A percentile compares a stretch with the other conserved stretches of the same genome.
Conservation (phyloP, 257 asterid species). For the Jaltomata sinuosa region DNA sequence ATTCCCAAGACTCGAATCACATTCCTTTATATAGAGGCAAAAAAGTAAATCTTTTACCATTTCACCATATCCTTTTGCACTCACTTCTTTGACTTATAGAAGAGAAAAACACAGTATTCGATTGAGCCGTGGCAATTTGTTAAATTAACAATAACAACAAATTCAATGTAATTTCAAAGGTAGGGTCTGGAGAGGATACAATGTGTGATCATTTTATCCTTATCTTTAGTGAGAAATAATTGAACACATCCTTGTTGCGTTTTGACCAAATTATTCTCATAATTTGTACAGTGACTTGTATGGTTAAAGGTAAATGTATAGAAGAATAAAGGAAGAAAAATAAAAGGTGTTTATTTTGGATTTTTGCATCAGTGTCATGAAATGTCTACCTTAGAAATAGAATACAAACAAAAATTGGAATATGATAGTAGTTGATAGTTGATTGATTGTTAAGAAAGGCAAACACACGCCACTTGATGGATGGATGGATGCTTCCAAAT, state of each 20-base stretch:
- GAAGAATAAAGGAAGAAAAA: background rate
- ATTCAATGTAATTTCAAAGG: too few species aligned
- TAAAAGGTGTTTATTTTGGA: background rate
- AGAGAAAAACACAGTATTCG: background rate
- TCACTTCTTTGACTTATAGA: background rate
- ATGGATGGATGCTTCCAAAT: background rate
- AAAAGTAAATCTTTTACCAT: background rate
- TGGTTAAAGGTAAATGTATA: background rate
- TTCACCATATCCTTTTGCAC: background rate
- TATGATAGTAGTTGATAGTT: background rate
- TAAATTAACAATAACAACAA: background rate
- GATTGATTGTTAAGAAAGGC: background rate
- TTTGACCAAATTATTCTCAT: background rate
- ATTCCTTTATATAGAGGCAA: background rate
- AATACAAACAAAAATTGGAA: background rate
- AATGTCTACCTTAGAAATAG: background rate
- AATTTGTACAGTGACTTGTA: background rate
- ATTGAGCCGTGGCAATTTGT: background rate
- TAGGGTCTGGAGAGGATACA: too few species aligned
- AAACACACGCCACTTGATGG: conserved; percentile 3
- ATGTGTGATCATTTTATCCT: too few species aligned
- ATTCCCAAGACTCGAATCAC: background rate
- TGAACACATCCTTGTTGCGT: background rate
- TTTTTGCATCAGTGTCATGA: background rate
- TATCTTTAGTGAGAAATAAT: background rate